phyloP scores from a whole-genome alignment of 805 yeast genomes.

The Candida nitratophila region DNA sequence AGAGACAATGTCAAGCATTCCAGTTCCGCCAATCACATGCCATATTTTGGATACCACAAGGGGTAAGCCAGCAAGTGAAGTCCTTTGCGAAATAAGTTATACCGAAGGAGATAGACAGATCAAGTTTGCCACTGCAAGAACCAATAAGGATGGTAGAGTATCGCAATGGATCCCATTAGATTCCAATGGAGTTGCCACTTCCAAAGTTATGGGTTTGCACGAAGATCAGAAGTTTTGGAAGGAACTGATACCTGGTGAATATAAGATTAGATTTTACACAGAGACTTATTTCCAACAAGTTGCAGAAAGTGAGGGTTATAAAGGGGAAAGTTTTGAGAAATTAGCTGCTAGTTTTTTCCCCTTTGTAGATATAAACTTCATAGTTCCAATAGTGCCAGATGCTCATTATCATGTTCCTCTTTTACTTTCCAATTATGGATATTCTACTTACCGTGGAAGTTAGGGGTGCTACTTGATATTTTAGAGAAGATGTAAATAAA shows the following conservation, averaged over 20 bases:
- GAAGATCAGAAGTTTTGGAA: conserved; percentile 30
- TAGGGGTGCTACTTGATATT: too few relatives aligned
- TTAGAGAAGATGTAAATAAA: background rate
- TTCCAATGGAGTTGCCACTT: background rate
- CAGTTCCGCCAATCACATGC: conserved; percentile 65
- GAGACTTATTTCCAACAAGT: conserved; percentile 48
- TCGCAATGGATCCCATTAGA: conserved; percentile 50
- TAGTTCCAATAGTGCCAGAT: conserved; percentile 59
- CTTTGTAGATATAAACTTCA: conserved; percentile 72
- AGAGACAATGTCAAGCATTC: background rate
- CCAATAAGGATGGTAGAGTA: conserved; percentile 79
- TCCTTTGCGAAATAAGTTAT: conserved; percentile 55
- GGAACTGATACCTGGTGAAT: conserved; percentile 50
- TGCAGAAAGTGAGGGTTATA: conserved; percentile 9
- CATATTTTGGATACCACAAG: conserved; percentile 80
- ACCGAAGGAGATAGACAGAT: conserved; percentile 16
- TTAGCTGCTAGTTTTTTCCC: conserved; percentile 66
- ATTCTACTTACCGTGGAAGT: conserved; percentile 87
- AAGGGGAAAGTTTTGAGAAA: conserved; percentile 13
- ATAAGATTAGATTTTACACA: conserved; percentile 72
- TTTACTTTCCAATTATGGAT: conserved; percentile 76
- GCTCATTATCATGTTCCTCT: conserved; percentile 88
- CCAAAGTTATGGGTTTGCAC: conserved; percentile 1
- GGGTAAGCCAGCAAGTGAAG: conserved; percentile 78
- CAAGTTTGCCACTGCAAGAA: conserved; percentile 55